These are phyloP conservation scores for Botrytis pseudocinerea DNA, from an alignment of 2,329 filamentous ascomycete genomes.

Conservation along the genomic window DNA sequence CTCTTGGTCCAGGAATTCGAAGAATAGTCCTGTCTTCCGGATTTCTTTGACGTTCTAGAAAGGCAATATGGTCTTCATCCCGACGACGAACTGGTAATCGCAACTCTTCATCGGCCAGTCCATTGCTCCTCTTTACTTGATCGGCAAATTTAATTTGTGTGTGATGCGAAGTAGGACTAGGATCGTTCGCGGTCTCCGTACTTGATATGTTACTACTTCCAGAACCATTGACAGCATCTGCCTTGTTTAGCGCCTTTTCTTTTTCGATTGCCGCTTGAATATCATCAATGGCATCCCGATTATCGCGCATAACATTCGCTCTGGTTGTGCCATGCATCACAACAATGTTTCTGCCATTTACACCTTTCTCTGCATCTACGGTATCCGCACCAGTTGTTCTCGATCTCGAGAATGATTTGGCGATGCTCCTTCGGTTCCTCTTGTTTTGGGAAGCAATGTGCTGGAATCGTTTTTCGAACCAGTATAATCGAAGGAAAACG, in stretches of 20 bases:
- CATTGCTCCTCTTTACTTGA: slow-evolving; percentile 61
- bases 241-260: slow-evolving; percentile 25
- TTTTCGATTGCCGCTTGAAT: slow-evolving; percentile 28
- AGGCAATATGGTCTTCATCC: slow-evolving; percentile 81
- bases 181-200: slow-evolving; percentile 26
- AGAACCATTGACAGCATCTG: slow-evolving; percentile 30
- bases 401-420: slow-evolving; percentile 60
- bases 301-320: slow-evolving; percentile 57
- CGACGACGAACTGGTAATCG: slow-evolving; percentile 54
- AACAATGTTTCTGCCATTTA: slow-evolving; percentile 65
- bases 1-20: slow-evolving; percentile 87
- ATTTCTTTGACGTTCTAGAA: slow-evolving; percentile 80
- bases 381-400: slow-evolving; percentile 49
- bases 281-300: slow-evolving; percentile 50
- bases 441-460: slow-evolving; percentile 75
- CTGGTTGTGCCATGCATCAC: slow-evolving; percentile 61
- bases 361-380: slow-evolving; percentile 52
- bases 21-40: slow-evolving; percentile 70
- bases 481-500: slow-evolving; percentile 90
- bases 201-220: slow-evolving; percentile 25
- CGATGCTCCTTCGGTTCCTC: slow-evolving; percentile 62
- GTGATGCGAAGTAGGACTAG: slow-evolving; percentile 24
- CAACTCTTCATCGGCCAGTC: slow-evolving; percentile 52
- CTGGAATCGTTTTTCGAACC: slow-evolving; percentile 97
- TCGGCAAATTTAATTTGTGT: slow-evolving; percentile 63